Evolutionary conservation across 768 basidiomycete species (phyloP), one percentile per base, ranked within the genome.

Genomic region (Kwoniella sp.): DNA sequence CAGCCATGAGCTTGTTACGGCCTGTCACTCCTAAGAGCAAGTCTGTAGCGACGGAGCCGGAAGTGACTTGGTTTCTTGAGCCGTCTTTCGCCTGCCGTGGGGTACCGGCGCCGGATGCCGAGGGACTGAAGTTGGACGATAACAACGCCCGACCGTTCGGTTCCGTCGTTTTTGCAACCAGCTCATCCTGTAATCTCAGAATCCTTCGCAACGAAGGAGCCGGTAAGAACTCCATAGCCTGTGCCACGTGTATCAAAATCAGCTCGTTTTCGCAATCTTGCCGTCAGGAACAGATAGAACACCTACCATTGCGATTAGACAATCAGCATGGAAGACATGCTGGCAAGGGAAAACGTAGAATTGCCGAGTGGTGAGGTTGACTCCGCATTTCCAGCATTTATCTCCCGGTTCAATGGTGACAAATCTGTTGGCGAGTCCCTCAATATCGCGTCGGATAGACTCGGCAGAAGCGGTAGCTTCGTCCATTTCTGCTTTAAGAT

Each of bases 261-360:
- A 38, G 59, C 55, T 70, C 30, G 12, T 67, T n/a, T 55, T 83
- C 92, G 76, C 74, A 97, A 95, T 85, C 95, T 83, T 26, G 89
- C 87, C 78, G 97, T 93, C 58, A 98, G 84, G 29, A 13, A 34
- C 1, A 34, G 28, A 15, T 31, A 13, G 22, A 15, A 65, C 15
- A 83, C 92, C 77, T 75, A 97, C 96, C 86, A 96, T 84, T 28
- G 89, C 87, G 79, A 99, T 93, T 59, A 98, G 84, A 82, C 96
- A 98, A 78, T 99, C 95, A 5, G 93, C 93, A 82, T 98, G 96
- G 86, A 98, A 98, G 17, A 88, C 87, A 79, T 99, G 96, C 73
- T 93, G 92, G 81, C 96, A 98, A 50, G 96, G 96, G 82, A 99
- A 99, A 53, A 95, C 92, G 81, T 99, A 99, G 80, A 97, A 98